phyloP scores from a whole-genome alignment of 139 green algal genomes.

The Pleodorina starrii region DNA sequence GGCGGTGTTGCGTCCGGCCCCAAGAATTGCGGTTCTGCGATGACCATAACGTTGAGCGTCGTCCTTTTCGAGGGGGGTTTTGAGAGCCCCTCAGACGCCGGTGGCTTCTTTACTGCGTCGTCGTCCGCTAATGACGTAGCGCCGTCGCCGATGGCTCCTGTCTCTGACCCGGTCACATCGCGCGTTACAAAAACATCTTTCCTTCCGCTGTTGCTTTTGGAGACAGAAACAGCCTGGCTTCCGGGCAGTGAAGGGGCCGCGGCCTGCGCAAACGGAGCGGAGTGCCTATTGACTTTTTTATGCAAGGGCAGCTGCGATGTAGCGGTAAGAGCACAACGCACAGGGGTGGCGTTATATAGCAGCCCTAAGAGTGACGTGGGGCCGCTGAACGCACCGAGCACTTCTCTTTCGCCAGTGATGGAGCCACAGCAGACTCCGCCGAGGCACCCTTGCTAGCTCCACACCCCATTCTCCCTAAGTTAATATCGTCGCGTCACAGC shows the following conservation, averaged over 20 bases:
- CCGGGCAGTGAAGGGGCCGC: background rate
- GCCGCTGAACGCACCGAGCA: background rate
- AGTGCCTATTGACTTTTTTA: background rate
- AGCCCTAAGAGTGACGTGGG: background rate
- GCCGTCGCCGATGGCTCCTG: background rate
- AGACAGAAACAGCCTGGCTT: background rate
- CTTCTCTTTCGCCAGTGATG: background rate
- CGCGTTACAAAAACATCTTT: background rate
- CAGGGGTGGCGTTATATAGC: background rate
- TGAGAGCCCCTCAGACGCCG: background rate
- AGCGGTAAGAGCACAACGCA: background rate
- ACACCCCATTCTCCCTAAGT: constrained; percentile 3
- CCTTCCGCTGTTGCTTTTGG: background rate
- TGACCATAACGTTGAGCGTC: background rate
- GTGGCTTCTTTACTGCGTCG: background rate
- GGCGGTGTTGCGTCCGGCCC: background rate
- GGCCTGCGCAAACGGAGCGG: background rate
- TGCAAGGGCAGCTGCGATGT: background rate
- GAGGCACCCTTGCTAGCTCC: constrained; percentile 24
- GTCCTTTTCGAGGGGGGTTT: background rate
- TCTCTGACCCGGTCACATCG: background rate
- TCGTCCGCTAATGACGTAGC: background rate
- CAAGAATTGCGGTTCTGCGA: background rate
- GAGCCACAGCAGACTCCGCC: background rate
- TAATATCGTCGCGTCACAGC: no score